phyloP scores from a whole-genome alignment of 2,329 filamentous ascomycete species.

The Endoconidiophora polonica region DNA sequence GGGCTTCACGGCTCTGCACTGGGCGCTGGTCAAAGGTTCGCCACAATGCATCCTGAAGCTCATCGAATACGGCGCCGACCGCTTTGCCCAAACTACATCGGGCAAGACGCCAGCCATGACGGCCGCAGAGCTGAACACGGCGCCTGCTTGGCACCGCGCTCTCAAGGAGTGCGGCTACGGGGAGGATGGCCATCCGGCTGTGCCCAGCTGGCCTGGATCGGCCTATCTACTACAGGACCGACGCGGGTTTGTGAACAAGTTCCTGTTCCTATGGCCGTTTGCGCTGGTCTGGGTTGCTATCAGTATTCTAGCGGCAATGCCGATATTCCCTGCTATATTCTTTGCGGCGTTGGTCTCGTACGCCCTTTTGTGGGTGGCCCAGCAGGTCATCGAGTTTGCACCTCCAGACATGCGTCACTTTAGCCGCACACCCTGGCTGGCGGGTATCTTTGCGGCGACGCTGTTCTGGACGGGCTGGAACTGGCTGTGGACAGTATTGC shows the following conservation, averaged over 20 bases:
- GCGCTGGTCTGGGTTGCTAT: conserved; percentile 55
- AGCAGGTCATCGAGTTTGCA: conserved; percentile 64
- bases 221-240: conserved; percentile 61
- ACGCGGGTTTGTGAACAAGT: conserved; percentile 60
- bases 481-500: conserved; percentile 60
- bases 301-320: conserved; percentile 55
- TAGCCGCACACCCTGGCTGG: conserved; percentile 83
- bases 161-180: conserved; percentile 74
- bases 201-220: conserved; percentile 54
- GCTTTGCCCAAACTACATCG: conserved; percentile 74
- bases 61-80: conserved; percentile 86
- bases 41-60: conserved; percentile 81
- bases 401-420: conserved; percentile 78
- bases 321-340: conserved; percentile 62
- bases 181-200: conserved; percentile 54
- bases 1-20: conserved; percentile 87
- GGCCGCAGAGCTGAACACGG: conserved; percentile 78
- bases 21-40: conserved; percentile 89
- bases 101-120: conserved; percentile 82
- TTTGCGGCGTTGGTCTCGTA: conserved; percentile 48
- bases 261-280: conserved; percentile 83
- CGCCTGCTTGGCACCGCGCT: conserved; percentile 64
- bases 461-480: conserved; percentile 65
- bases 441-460: conserved; percentile 80
- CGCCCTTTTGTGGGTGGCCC: conserved; percentile 59